Percentiles rank a stretch among this genome's conserved stretches.
phyloP scores from a whole-genome alignment of 1,139 yeast genomes.

The Geotrichum cucujoidarum region DNA sequence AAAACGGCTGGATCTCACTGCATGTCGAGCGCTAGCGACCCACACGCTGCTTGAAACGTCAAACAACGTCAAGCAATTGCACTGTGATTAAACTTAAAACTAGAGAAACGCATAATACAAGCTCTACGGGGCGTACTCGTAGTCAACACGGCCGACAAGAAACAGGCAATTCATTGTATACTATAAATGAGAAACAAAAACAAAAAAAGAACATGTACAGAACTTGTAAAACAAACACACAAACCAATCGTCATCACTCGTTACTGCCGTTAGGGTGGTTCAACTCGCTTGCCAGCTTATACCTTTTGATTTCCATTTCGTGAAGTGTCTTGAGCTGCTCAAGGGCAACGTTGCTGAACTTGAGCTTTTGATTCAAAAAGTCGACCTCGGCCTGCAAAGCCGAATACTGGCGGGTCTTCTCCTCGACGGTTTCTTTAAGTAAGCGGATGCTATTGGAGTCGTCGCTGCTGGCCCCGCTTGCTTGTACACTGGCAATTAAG shows the following conservation, averaged over 20 bases:
- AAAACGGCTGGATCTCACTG: too few relatives aligned
- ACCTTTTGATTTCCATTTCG: conserved; percentile 9
- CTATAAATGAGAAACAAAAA: too few relatives aligned
- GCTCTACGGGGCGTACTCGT: too few relatives aligned
- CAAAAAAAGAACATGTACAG: neutral
- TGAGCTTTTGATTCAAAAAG: conserved; percentile 2
- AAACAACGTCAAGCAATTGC: too few relatives aligned
- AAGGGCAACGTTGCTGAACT: conserved; percentile 4
- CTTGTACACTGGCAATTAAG: neutral
- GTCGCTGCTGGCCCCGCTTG: neutral
- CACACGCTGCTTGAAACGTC: too few relatives aligned
- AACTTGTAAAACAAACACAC: neutral
- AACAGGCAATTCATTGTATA: neutral
- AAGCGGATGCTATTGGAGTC: neutral
- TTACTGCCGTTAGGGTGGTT: neutral
- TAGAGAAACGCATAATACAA: too few relatives aligned
- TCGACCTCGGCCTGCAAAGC: conserved; percentile 3
- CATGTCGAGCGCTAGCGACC: too few relatives aligned
- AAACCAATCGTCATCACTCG: neutral
- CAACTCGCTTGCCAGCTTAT: conserved; percentile 2
- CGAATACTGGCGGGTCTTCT: conserved; percentile 1
- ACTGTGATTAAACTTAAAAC: too few relatives aligned
- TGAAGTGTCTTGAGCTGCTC: conserved; percentile 4
- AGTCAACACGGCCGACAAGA: too few relatives aligned
- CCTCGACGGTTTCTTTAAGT: conserved; percentile 5